Base-by-base conservation (phyloP, 2,329 filamentous ascomycete genomes). In the Colletotrichum sansevieriae region DNA sequence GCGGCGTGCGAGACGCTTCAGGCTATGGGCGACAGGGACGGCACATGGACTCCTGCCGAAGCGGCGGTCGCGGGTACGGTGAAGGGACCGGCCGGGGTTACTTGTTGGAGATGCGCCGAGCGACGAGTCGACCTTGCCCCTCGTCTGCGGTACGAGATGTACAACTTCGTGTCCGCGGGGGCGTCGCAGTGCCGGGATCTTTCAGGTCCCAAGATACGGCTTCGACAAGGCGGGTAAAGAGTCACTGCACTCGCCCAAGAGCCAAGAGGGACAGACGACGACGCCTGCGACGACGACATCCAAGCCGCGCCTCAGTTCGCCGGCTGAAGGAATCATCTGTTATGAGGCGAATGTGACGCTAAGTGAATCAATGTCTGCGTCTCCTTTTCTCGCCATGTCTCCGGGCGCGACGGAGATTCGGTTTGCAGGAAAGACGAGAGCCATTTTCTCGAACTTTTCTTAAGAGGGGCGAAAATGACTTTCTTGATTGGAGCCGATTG, bases 11-110 rank as follows among this genome's bases (percentile, higher is more conserved):
- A 46, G 46, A 55, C 55, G 47, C 49, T 68, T 61, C 57, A 44
- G 67, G 67, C 35, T 33, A 54, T 70, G 67, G 68, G 63, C 67
- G 63, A 70, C 67, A 70, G 67, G 67, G 56, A 70, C 67, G 37
- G 37, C 63, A 70, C 63, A 70, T 62, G 52, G 63, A 44, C 35
- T 63, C 56, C 51, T 52, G 51, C 55, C 62, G 65, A 54, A 55
- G 39, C 62, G 41, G 55, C 61, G 61, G 65, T 52, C 65, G 39
- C 56, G 62, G 65, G 65, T 60, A 65, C 62, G 62, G 65, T 68
- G 61, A 65, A 55, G 49, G 57, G 57, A 41, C 52, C 52, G 10
- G 52, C 52, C 12, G 52, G 52, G 52, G 33, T 47, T 41, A 29
- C 49, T 35, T 29, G 25, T 35, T 29, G 25, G 44, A 47, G 29